A percentile compares a stretch with the other conserved stretches of the same genome.
phyloP scores from a whole-genome alignment of 345 rosid genomes.

The Combretum micranthum region DNA sequence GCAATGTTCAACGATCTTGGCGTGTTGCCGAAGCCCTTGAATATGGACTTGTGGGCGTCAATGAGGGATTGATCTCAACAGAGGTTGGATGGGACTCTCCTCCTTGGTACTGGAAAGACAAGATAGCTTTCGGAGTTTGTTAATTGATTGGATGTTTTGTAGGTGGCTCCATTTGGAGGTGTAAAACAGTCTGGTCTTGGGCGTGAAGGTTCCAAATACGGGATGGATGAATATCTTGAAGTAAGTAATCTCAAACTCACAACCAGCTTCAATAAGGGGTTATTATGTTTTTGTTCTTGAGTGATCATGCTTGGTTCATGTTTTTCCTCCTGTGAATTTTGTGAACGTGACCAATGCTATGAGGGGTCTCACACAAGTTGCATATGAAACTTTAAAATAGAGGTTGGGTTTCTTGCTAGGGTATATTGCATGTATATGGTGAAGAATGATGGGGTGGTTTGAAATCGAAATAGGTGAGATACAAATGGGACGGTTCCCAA shows the following conservation, averaged over 20 bases:
- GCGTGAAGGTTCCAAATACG: constrained; percentile 97
- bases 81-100: constrained; percentile 43
- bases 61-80: constrained; percentile 90
- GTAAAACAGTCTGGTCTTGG: constrained; percentile 95
- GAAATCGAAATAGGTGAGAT: background rate
- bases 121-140: constrained; percentile 7
- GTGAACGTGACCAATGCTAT: no score
- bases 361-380: no score
- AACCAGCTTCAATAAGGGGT: no score
- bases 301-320: no score
- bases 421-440: no score
- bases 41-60: constrained; percentile 82
- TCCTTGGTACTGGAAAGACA: background rate
- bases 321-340: no score
- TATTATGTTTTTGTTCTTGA: no score
- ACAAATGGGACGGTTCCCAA: constrained; percentile 17
- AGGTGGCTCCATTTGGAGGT: constrained; percentile 99
- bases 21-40: constrained; percentile 92
- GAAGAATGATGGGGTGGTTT: background rate
- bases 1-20: constrained; percentile 80
- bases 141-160: constrained; percentile 4
- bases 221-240: constrained; percentile 89
- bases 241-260: constrained; percentile 28
- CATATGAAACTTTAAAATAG: no score
- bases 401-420: no score